A percentile compares a stretch with the other conserved stretches of the same genome.
phyloP scores from a whole-genome alignment of 169 alveolate species.

The Eimeria mitis region DNA sequence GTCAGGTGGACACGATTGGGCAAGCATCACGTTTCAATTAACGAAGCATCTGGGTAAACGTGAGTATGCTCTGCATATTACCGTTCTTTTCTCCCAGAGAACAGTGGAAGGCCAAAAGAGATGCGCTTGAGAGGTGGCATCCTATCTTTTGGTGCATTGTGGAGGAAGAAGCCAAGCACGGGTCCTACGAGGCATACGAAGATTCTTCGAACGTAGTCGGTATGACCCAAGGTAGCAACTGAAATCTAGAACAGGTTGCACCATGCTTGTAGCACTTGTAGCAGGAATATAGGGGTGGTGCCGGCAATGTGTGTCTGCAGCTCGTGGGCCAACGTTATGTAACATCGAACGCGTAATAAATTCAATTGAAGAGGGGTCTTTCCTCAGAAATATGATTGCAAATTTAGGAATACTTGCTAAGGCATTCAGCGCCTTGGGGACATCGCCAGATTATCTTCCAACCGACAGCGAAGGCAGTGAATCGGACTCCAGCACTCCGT shows the following conservation, averaged over 20 bases:
- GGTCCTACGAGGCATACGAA: constrained; percentile 14
- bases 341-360: constrained; percentile 37
- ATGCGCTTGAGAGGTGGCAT: constrained; percentile 28
- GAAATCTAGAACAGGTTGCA: background rate
- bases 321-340: constrained; percentile 44
- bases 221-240: background rate
- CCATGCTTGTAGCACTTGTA: constrained; percentile 11
- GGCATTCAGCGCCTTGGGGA: constrained; percentile 13
- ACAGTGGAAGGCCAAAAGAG: constrained; percentile 11
- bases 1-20: background rate
- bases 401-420: constrained; percentile 12
- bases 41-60: background rate
- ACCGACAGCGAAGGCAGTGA: constrained; percentile 35
- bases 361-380: constrained; percentile 52
- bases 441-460: background rate
- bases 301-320: constrained; percentile 6
- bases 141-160: constrained; percentile 32
- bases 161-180: constrained; percentile 55
- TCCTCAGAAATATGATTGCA: constrained; percentile 56
- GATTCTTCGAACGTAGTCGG: background rate
- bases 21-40: background rate
- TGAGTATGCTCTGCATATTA: background rate
- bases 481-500: constrained; percentile 4
- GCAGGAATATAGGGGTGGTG: no score
- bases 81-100: background rate